Evolutionary conservation across 805 yeast genomes (phyloP).

Genomic region (Saccharomycopsis javanensis): DNA sequence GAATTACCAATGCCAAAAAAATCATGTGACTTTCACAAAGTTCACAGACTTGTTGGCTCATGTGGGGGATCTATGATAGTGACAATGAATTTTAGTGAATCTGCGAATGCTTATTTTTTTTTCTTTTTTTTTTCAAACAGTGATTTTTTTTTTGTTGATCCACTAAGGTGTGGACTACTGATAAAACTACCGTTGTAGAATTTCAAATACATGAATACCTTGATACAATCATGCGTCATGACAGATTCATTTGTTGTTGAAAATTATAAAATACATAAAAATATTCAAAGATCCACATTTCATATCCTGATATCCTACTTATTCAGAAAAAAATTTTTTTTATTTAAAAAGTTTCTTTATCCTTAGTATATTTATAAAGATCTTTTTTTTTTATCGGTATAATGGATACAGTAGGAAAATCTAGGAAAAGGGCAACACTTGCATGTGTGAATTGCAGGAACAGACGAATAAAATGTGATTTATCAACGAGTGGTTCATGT

Average conservation of each 20-base stretch:
- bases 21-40: too few relatives aligned
- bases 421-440: conserved; percentile 6
- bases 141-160: neutral
- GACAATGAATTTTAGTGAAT: neutral
- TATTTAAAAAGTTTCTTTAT: neutral
- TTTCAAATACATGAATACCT: too few relatives aligned
- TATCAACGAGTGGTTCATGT: neutral
- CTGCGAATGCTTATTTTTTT: neutral
- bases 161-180: neutral
- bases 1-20: too few relatives aligned
- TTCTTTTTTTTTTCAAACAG: neutral
- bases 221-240: neutral
- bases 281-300: neutral
- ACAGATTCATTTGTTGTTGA: neutral
- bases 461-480: conserved; percentile 7
- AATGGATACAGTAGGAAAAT: neutral
- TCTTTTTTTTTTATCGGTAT: neutral
- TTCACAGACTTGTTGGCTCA: too few relatives aligned
- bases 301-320: neutral
- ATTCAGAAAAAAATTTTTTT: neutral
- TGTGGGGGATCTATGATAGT: neutral
- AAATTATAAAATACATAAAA: neutral
- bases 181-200: neutral
- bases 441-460: conserved; percentile 7
- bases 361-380: neutral